Conservation (phyloP, 2,329 filamentous ascomycete species). For the Didymella glomerata region DNA sequence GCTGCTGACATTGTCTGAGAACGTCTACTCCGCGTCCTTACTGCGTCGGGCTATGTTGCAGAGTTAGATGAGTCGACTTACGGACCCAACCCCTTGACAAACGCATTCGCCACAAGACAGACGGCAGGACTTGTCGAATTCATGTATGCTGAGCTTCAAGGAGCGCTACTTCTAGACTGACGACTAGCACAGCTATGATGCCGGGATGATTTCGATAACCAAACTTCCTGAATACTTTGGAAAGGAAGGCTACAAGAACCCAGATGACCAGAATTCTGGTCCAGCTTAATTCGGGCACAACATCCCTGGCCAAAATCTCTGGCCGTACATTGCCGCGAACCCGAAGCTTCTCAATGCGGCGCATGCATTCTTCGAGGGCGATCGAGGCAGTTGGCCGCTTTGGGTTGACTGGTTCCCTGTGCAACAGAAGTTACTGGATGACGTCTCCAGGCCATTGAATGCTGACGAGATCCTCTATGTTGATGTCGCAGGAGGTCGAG, state of each 20-base stretch:
- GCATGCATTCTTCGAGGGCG: slow-evolving; percentile 19
- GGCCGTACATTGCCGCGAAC: slow-evolving; percentile 1
- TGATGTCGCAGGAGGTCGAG: slow-evolving; percentile 25
- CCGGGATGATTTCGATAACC: slow-evolving; percentile 10
- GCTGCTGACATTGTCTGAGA: not conserved
- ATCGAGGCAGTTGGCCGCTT: slow-evolving; percentile 4
- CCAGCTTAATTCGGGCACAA: slow-evolving; percentile 29
- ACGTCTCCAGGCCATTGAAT: not conserved
- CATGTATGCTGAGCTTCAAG: not conserved
- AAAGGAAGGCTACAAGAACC: slow-evolving; percentile 32
- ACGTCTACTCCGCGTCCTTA: slow-evolving; percentile 12
- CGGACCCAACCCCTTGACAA: slow-evolving; percentile 1
- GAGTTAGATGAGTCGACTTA: slow-evolving; percentile 10
- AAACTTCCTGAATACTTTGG: slow-evolving; percentile 33
- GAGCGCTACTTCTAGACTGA: not conserved
- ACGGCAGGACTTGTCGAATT: slow-evolving; percentile 14
- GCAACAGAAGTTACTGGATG: slow-evolving; percentile 12
- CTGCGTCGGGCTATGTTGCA: slow-evolving; percentile 13
- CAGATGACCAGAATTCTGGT: slow-evolving; percentile 31
- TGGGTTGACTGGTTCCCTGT: slow-evolving; percentile 18
- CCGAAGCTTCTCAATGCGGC: slow-evolving; percentile 10
- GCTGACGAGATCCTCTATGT: slow-evolving; percentile 19
- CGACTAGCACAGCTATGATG: not conserved
- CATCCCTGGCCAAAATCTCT: slow-evolving; percentile 4
- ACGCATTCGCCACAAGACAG: slow-evolving; percentile 8